Evolutionary conservation across 2,329 filamentous ascomycete species (phyloP), one percentile per base, ranked within the genome.

Genomic region (Hymenoscyphus occultus): DNA sequence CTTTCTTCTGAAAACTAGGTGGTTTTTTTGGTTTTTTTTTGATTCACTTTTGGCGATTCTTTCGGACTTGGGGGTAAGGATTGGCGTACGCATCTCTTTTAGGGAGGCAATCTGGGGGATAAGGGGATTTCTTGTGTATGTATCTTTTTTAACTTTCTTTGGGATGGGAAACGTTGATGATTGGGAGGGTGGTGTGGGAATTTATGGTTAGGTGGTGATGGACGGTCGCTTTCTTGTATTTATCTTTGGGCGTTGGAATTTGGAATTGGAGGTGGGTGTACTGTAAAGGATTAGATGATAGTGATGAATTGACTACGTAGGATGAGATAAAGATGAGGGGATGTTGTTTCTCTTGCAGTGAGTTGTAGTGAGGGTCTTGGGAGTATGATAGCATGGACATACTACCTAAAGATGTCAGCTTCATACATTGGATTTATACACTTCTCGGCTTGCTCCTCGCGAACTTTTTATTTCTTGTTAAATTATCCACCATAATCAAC

Each of bases 211-310:
- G 5, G 45, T 10, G 45, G 45, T 51, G 45, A 54, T 54, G 22
- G 48, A 54, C 48, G 22, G 19, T 54, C 19, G 48, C 48, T 42
- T 54, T 54, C 48, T 54, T 54, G 57, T 59, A 28, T 59, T 39
- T 59, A 42, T 16, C 39, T 40, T 40, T 59, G 22, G 35, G 56
- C 56, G 56, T 28, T 35, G 35, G 35, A 6, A 10, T 35, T 35
- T 28, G 48, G 3, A 28, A 13, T 54, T 28, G 28, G 14, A 31
- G 9, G 45, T 16, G 12, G 7, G n/a, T n/a, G 48, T 7, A 7
- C 5, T 35, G 5, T 35, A 35, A 35, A 35, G 35, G 35, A 35
- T 35, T 10, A 28, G 12, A 28, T 13, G 9, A 28, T 54, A 22
- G 19, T 22, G 22, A 22, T 22, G 22, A 22, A 22, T 22, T 22